Conservation (phyloP, 176 grass and related monocot genomes). For the Carex pumila region DNA sequence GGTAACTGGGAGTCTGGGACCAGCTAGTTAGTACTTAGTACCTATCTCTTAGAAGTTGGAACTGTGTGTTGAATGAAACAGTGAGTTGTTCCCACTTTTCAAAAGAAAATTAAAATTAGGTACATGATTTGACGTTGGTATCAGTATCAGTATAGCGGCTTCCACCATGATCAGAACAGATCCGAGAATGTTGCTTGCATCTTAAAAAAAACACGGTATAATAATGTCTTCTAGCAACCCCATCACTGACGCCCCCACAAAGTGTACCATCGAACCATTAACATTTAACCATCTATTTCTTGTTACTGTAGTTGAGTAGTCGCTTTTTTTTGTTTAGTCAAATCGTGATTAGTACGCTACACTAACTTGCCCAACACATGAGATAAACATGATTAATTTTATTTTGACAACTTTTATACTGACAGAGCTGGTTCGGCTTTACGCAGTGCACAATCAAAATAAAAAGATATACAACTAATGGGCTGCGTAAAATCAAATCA, state of each 20-base stretch:
- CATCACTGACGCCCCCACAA: neutral
- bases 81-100: neutral
- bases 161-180: neutral
- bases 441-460: too few relatives aligned
- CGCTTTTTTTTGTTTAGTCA: neutral
- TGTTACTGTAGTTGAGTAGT: neutral
- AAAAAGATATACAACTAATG: too few relatives aligned
- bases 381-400: too few relatives aligned
- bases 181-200: conserved; percentile 7
- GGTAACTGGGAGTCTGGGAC: too few relatives aligned
- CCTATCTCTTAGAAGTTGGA: neutral
- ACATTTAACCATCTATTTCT: neutral
- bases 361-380: neutral
- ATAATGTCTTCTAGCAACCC: neutral
- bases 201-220: neutral
- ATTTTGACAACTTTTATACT: too few relatives aligned
- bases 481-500: too few relatives aligned
- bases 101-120: neutral
- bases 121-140: neutral
- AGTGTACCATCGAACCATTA: too few relatives aligned
- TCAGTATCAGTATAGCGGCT: neutral
- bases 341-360: neutral
- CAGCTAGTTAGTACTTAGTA: too few relatives aligned
- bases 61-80: neutral
- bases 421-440: too few relatives aligned